A percentile compares a stretch with the other conserved stretches of the same genome.
Evolutionary conservation across 2,329 filamentous ascomycete species (phyloP).

Genomic region (Sclerotinia trifoliorum): DNA sequence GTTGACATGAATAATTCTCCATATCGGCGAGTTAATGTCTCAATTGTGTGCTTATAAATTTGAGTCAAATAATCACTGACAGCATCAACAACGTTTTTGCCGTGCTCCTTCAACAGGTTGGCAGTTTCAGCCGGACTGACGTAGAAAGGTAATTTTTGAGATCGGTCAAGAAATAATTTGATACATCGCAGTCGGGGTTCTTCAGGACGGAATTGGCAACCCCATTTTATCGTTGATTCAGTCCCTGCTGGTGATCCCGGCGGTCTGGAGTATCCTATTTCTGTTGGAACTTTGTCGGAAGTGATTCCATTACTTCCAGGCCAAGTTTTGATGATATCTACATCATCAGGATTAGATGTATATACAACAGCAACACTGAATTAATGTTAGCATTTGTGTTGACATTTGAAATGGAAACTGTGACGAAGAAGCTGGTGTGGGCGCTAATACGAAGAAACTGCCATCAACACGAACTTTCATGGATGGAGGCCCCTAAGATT

Average conservation of each 20-base stretch:
- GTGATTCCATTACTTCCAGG: conserved; percentile 81
- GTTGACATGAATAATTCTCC: conserved; percentile 76
- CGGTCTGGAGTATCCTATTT: conserved; percentile 60
- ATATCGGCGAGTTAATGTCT: conserved; percentile 70
- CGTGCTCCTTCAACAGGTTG: conserved; percentile 69
- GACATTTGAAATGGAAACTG: background rate
- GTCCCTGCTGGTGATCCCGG: conserved; percentile 43
- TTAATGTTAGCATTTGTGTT: background rate
- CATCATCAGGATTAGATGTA: conserved; percentile 72
- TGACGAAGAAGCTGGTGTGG: background rate
- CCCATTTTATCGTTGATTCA: conserved; percentile 65
- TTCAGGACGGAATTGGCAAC: conserved; percentile 78
- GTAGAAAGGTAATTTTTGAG: conserved; percentile 78
- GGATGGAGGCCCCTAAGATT: background rate
- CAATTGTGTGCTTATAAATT: conserved; percentile 75
- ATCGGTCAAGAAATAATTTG: conserved; percentile 79
- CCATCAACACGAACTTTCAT: background rate
- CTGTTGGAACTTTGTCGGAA: conserved; percentile 83
- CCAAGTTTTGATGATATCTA: conserved; percentile 84
- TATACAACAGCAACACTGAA: conserved; percentile 68
- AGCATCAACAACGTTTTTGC: conserved; percentile 75
- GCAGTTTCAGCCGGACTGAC: conserved; percentile 76
- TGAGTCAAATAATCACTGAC: conserved; percentile 77
- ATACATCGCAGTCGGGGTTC: conserved; percentile 75
- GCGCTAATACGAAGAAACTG: background rate